These are phyloP conservation scores for Dryas alaskensis DNA, from an alignment of 306 rosid genomes.

Conservation along the genomic window DNA sequence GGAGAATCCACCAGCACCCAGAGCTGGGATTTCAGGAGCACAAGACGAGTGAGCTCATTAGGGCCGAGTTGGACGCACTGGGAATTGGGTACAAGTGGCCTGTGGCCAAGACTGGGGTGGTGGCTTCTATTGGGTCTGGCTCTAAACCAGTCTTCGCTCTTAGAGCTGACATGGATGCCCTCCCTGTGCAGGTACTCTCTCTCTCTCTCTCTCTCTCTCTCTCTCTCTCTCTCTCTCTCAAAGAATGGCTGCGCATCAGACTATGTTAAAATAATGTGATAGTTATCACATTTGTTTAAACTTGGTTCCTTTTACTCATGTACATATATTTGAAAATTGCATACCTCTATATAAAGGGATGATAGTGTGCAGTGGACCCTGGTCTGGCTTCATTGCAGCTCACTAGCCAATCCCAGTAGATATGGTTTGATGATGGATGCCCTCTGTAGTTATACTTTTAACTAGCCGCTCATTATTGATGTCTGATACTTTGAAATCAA, in stretches of 20 bases:
- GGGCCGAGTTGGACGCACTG: constrained; percentile 42
- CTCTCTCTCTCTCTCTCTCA: too few species aligned
- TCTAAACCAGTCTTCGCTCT: constrained; percentile 37
- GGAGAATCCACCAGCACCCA: constrained; percentile 43
- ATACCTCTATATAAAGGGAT: neutral
- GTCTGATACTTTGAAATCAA: neutral
- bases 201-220: neutral
- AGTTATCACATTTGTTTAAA: too few species aligned
- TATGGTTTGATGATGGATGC: neutral
- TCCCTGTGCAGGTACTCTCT: constrained; percentile 36
- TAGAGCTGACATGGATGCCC: constrained; percentile 53
- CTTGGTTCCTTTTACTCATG: too few species aligned
- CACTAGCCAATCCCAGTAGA: too few species aligned
- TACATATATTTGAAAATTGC: too few species aligned
- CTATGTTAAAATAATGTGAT: too few species aligned
- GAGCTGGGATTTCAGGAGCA: constrained; percentile 46
- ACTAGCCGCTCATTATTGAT: neutral
- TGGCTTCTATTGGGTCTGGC: constrained; percentile 35
- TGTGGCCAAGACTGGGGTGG: constrained; percentile 40
- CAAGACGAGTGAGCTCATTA: constrained; percentile 43
- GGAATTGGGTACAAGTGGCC: constrained; percentile 44
- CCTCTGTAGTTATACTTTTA: neutral
- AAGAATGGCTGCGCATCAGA: too few species aligned
- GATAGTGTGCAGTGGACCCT: too few species aligned
- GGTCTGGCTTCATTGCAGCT: too few species aligned